Conservation (phyloP, 768 basidiomycete genomes). For the Obba rivulosa region DNA sequence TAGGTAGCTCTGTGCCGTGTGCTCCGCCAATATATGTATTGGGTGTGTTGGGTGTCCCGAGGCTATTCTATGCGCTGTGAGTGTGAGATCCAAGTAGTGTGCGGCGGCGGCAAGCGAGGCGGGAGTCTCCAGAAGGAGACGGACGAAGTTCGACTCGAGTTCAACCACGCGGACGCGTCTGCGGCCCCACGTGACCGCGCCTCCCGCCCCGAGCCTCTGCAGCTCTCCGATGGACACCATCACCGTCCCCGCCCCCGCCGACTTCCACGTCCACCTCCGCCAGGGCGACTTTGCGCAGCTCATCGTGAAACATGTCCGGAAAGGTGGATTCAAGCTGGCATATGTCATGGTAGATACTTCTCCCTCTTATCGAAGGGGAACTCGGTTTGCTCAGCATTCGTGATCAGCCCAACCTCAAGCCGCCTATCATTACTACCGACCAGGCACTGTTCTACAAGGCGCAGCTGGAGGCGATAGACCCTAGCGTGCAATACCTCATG, state of each 20-base stretch:
- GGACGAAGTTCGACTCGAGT: conserved; percentile 10
- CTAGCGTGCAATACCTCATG: conserved; percentile 85
- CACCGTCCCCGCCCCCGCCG: conserved; percentile 62
- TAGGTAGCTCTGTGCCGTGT: conserved; percentile 1
- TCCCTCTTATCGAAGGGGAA: neutral
- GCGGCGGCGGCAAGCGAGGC: conserved; percentile 6
- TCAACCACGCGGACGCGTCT: conserved; percentile 4
- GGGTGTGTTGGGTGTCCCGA: neutral
- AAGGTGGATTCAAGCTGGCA: conserved; percentile 86
- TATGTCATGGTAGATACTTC: conserved; percentile 84
- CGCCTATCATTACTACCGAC: conserved; percentile 79
- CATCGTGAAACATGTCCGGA: conserved; percentile 83
- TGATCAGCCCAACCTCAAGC: conserved; percentile 82
- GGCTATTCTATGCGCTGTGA: conserved; percentile 6
- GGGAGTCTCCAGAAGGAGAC: conserved; percentile 1
- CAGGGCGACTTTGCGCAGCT: conserved; percentile 79
- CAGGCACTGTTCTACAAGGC: conserved; percentile 78
- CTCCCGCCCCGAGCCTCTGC: neutral
- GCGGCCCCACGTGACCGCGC: conserved; percentile 17
- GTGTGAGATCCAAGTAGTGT: conserved; percentile 4
- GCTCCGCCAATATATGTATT: neutral
- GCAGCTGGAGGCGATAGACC: conserved; percentile 68
- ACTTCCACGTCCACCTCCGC: conserved; percentile 96
- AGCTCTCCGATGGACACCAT: conserved; percentile 32
- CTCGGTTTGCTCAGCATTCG: neutral